These are phyloP conservation scores for Aureobasidium pullulans DNA, from an alignment of 2,329 filamentous ascomycete genomes.

Conservation along the genomic window DNA sequence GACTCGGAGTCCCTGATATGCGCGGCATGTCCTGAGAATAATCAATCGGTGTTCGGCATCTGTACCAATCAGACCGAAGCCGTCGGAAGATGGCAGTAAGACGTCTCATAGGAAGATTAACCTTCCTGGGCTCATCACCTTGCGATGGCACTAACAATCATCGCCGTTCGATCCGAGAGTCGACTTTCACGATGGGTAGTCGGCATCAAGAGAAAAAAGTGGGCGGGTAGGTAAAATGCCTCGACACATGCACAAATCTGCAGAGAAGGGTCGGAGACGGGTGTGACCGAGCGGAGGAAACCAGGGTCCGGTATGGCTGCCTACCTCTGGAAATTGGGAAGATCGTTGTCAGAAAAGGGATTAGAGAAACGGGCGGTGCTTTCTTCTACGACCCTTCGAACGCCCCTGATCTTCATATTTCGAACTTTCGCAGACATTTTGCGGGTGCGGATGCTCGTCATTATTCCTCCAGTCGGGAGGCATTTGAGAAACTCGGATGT, in stretches of 20 bases:
- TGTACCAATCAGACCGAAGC: neutral
- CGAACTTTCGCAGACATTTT: neutral
- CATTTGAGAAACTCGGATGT: neutral
- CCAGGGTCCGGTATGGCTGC: constrained; percentile 6
- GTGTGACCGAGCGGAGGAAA: neutral
- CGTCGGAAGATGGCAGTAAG: neutral
- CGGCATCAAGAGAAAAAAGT: neutral
- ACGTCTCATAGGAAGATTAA: neutral
- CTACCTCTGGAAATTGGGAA: neutral
- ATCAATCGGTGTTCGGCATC: neutral
- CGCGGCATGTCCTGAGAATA: neutral
- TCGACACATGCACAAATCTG: neutral
- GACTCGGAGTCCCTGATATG: neutral
- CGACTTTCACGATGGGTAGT: neutral
- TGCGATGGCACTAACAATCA: neutral
- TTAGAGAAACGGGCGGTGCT: neutral
- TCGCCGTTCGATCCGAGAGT: neutral
- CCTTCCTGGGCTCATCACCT: neutral
- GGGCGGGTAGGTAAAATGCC: neutral
- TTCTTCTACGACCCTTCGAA: constrained; percentile 1
- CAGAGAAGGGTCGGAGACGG: neutral
- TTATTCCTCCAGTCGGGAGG: neutral
- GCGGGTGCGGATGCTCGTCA: constrained; percentile 5
- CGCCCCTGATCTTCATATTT: neutral
- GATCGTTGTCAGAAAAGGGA: neutral